phyloP scores from a whole-genome alignment of 768 basidiomycete species.

The Boletus sp. region DNA sequence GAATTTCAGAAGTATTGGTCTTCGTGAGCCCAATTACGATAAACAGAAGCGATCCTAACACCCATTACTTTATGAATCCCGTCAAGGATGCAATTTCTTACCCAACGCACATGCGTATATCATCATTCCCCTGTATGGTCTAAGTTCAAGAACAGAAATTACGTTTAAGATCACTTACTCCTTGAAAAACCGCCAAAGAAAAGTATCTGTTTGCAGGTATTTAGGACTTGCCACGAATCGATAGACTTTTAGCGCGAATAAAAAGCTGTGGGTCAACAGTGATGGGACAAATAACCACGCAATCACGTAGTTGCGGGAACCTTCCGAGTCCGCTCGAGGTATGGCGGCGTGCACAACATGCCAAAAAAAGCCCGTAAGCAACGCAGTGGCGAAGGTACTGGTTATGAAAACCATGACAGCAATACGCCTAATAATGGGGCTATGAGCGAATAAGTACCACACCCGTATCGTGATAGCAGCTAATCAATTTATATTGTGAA shows the following conservation, averaged over 20 bases:
- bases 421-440: not conserved
- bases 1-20: slow-evolving; percentile 1
- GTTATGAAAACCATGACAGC: not conserved
- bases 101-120: slow-evolving; percentile 23
- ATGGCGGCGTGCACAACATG: not conserved
- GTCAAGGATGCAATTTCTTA: not conserved
- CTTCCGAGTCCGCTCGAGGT: not conserved
- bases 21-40: slow-evolving; percentile 10
- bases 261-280: slow-evolving; percentile 11
- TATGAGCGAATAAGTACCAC: slow-evolving; percentile 18
- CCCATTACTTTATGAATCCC: not conserved
- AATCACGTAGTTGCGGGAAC: not conserved
- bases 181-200: slow-evolving; percentile 17
- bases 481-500: not conserved
- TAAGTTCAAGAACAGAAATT: not conserved
- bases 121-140: slow-evolving; percentile 18
- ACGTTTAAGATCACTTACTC: slow-evolving; percentile 9
- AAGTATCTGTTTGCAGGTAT: slow-evolving; percentile 1
- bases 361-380: not conserved
- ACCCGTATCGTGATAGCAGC: slow-evolving; percentile 16
- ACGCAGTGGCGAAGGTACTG: not conserved
- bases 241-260: slow-evolving; percentile 17
- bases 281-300: slow-evolving; percentile 14
- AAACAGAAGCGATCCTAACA: slow-evolving; percentile 17
- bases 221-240: slow-evolving; percentile 7